These are phyloP conservation scores for Tothia fuscella DNA, from an alignment of 2,329 filamentous ascomycete genomes.

Conservation along the genomic window DNA sequence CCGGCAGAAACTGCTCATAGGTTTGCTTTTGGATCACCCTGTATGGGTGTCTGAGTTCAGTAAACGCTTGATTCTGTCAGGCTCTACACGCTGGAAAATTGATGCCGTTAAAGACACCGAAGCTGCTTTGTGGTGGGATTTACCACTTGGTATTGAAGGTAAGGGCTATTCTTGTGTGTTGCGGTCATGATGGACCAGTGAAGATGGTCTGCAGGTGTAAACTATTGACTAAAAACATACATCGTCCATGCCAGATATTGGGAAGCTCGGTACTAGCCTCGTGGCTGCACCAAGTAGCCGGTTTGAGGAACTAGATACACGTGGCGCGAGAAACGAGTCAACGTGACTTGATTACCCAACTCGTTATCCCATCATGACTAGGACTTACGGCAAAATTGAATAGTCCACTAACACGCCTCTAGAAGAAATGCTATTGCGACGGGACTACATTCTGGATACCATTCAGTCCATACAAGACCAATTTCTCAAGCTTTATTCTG, in stretches of 20 bases:
- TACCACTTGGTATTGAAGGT: constrained; percentile 58
- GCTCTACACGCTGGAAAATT: constrained; percentile 46
- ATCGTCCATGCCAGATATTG: no score
- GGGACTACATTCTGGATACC: constrained; percentile 55
- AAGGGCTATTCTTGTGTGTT: constrained; percentile 9
- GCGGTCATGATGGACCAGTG: no score
- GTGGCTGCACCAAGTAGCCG: no score
- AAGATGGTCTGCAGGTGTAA: no score
- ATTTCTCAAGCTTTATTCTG: constrained; percentile 56
- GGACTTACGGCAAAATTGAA: no score
- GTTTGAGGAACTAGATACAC: no score
- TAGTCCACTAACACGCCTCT: constrained; percentile 3
- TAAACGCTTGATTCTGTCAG: constrained; percentile 53
- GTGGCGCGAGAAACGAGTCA: no score
- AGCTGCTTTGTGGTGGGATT: constrained; percentile 56
- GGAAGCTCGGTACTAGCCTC: no score
- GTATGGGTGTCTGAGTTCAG: constrained; percentile 49
- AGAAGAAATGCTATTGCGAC: constrained; percentile 56
- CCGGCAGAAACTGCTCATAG: constrained; percentile 57
- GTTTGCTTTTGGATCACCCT: constrained; percentile 52
- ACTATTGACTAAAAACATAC: no score
- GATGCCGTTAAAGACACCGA: constrained; percentile 25
- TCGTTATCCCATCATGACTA: no score
- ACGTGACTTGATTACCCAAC: no score
- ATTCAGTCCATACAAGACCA: constrained; percentile 57